A percentile compares a stretch with the other conserved stretches of the same genome.
These are phyloP conservation scores for Wallacemonas sp. DNA, from an alignment of 208 protist species.

Conservation along the genomic window DNA sequence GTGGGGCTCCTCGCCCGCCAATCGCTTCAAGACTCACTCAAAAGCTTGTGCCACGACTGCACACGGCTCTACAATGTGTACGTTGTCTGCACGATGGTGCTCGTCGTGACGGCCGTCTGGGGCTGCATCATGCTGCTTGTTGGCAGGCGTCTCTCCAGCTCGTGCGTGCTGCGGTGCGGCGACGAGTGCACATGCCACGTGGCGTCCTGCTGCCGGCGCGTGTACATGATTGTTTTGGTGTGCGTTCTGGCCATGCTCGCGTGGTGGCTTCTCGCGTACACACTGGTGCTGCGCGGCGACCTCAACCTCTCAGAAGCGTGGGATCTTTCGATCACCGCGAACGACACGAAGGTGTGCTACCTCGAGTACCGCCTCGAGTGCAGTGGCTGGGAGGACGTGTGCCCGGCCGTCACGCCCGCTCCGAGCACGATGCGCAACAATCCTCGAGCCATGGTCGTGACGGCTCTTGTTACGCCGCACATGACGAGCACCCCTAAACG, in stretches of 20 bases:
- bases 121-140: slow-evolving; percentile 26
- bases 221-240: slow-evolving; percentile 13
- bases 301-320: slow-evolving; percentile 9
- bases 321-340: not conserved
- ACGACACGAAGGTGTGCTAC: not conserved
- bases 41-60: slow-evolving; percentile 14
- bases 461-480: too few relatives aligned
- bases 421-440: not conserved
- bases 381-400: slow-evolving; percentile 16
- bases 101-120: slow-evolving; percentile 13
- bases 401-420: not conserved
- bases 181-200: not conserved
- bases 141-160: not conserved
- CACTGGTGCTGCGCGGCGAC: slow-evolving; percentile 1
- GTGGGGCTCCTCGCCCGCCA: slow-evolving; percentile 18
- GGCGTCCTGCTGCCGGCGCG: not conserved
- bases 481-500: not conserved
- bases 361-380: slow-evolving; percentile 19
- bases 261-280: slow-evolving; percentile 9
- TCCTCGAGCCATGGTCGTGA: too few relatives aligned
- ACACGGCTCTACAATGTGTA: slow-evolving; percentile 10
- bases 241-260: slow-evolving; percentile 9
- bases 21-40: slow-evolving; percentile 6
- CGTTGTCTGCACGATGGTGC: slow-evolving; percentile 9
- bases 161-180: not conserved